Evolutionary conservation across 768 basidiomycete genomes (phyloP).

Genomic region (Clavulina sp.): DNA sequence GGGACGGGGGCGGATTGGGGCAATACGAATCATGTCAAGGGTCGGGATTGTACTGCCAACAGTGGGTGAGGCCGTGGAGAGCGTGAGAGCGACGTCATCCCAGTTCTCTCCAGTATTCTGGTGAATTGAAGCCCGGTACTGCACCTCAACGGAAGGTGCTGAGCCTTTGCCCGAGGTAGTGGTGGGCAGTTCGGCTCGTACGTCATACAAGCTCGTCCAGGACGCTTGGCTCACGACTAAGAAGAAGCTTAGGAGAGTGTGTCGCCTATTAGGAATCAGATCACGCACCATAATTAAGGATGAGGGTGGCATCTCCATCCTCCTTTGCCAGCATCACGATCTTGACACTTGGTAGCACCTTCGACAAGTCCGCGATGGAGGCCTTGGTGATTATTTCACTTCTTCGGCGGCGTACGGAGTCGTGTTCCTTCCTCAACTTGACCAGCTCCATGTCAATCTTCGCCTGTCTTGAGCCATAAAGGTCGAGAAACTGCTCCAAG

Average conservation of each 20-base stretch:
- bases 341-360: too few species aligned
- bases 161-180: too few species aligned
- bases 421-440: background rate
- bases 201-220: conserved; percentile 12
- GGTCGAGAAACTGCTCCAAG: background rate
- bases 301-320: background rate
- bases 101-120: conserved; percentile 13
- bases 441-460: background rate
- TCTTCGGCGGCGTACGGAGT: background rate
- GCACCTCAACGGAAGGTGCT: too few species aligned
- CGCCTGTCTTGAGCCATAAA: too few species aligned
- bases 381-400: background rate
- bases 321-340: background rate
- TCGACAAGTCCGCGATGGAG: too few species aligned
- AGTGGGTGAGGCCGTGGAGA: conserved; percentile 13
- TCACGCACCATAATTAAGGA: background rate
- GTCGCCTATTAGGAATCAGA: too few species aligned
- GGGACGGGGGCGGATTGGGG: too few species aligned
- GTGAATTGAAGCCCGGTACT: conserved; percentile 13
- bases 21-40: conserved; percentile 8
- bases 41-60: conserved; percentile 9
- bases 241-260: too few species aligned
- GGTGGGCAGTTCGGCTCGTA: conserved; percentile 13
- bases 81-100: conserved; percentile 9
- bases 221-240: conserved; percentile 10